Evolutionary conservation across 805 yeast genomes (phyloP), one percentile per base, ranked within the genome.

Genomic region (Lachancea thermotolerans): DNA sequence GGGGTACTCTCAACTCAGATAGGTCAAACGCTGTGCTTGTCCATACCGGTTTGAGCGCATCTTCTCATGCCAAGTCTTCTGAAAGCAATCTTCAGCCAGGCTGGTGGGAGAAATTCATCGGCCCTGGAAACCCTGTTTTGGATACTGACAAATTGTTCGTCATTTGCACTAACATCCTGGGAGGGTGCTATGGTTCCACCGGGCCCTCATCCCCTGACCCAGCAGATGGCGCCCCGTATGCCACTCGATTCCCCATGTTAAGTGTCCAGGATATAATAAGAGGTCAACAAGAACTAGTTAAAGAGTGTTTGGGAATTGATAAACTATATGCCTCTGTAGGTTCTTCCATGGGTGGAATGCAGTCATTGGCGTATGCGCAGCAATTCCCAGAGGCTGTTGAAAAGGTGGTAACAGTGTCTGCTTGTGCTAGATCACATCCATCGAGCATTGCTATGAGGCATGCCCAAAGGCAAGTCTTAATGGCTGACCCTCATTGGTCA

Each of bases 261-360:
- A 82, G 95, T 0, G 75, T 90, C 27, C 84, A 82, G 55, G 97
- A 90, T 62, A 89, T 90, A 95, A 86, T 86, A 2, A 70, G 96
- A 43, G 95, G 95, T 0, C 97, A 90, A 67, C 74, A 85, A 46
- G 71, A 84, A 42, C 66, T 90, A 36, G 70, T 90, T 15, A 68
- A 65, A 25, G 75, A 80, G 38, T 78, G 75, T 38, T 78, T 89
- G 47, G 81, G 81, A 1, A 82, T 84, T 28, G 39, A 55, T 1
- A 82, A 78, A 59, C 66, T 90, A 21, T 77, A 79, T 62, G 95
- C 95, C 1, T 77, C 87, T 1, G 79, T 90, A 7, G 97, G 97
- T 5, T 82, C 95, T 2, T 86, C 95, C 0, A 86, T 90, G 95
- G 97, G 97, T n/a, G 97, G 96, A n/a, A 88, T 90, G 96, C 96